Evolutionary conservation across 75 land plant species (phyloP).

Genomic region (Isoetes taiwanensis): DNA sequence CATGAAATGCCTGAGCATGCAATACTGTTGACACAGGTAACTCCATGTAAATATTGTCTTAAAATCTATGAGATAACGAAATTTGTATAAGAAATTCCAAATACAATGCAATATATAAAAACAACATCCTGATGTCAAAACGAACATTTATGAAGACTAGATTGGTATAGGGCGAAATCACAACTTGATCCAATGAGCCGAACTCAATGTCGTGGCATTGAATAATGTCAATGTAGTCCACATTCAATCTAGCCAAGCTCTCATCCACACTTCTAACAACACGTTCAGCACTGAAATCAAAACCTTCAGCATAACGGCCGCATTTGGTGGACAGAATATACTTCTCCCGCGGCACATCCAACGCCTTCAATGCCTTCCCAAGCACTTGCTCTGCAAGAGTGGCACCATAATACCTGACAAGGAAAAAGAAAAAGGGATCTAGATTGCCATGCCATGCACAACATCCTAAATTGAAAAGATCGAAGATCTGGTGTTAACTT

Average conservation of each 20-base stretch:
- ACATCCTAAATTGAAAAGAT: too few relatives aligned
- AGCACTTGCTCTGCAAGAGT: conserved; percentile 74
- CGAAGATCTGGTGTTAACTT: not conserved
- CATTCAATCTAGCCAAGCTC: conserved; percentile 67
- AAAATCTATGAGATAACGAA: too few relatives aligned
- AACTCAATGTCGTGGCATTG: conserved; percentile 99
- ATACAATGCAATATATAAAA: too few relatives aligned
- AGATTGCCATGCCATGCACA: too few relatives aligned
- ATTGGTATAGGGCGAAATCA: too few relatives aligned
- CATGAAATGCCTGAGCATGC: too few relatives aligned
- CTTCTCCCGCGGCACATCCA: conserved; percentile 45
- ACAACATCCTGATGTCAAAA: too few relatives aligned
- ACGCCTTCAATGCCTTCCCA: conserved; percentile 56
- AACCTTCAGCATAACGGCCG: conserved; percentile 80
- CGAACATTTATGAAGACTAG: too few relatives aligned
- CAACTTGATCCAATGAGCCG: conserved; percentile 90
- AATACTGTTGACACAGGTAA: too few relatives aligned
- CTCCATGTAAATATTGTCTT: too few relatives aligned
- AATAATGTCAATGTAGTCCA: conserved; percentile 79
- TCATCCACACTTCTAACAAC: conserved; percentile 83
- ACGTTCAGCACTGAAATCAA: conserved; percentile 92
- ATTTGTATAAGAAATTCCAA: too few relatives aligned
- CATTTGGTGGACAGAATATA: conserved; percentile 87
- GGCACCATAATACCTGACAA: conserved; percentile 94
- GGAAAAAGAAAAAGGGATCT: too few relatives aligned